Conservation (phyloP, 1,139 yeast species). For the Suhomyces taliae region DNA sequence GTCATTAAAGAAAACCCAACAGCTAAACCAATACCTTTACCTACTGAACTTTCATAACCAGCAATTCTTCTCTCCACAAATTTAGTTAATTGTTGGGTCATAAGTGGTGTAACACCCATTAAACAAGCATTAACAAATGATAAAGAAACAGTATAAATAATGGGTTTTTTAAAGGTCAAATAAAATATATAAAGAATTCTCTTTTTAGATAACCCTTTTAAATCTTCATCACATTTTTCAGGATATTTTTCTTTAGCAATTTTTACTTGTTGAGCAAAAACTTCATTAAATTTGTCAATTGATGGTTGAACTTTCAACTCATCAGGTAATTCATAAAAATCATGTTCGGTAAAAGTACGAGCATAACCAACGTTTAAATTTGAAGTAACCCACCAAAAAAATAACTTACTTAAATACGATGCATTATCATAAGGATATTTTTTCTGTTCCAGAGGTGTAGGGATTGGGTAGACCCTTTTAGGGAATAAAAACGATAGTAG, state of each 20-base stretch:
- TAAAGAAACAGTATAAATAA: constrained; percentile 20
- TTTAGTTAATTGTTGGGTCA: constrained; percentile 41
- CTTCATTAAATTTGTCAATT: background rate
- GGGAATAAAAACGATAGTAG: constrained; percentile 17
- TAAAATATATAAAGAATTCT: constrained; percentile 22
- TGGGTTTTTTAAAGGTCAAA: constrained; percentile 29
- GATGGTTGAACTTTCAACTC: constrained; percentile 49
- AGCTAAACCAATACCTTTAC: constrained; percentile 3
- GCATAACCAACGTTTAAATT: constrained; percentile 62
- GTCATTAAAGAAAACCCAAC: background rate
- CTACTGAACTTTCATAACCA: constrained; percentile 13
- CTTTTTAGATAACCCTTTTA: constrained; percentile 9
- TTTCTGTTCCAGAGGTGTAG: constrained; percentile 50
- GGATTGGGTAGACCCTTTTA: constrained; percentile 51
- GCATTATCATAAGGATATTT: constrained; percentile 38
- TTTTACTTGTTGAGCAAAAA: background rate
- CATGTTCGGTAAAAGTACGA: constrained; percentile 64
- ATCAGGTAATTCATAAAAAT: constrained; percentile 54
- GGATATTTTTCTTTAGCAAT: background rate
- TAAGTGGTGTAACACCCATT: constrained; percentile 25
- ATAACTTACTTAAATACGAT: constrained; percentile 31
- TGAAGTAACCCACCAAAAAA: constrained; percentile 63
- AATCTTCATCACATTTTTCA: constrained; percentile 22
- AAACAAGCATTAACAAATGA: constrained; percentile 19
- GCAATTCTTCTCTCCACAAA: constrained; percentile 36